Conservation (phyloP, 768 basidiomycete genomes). For the Tulasnella sp. region DNA sequence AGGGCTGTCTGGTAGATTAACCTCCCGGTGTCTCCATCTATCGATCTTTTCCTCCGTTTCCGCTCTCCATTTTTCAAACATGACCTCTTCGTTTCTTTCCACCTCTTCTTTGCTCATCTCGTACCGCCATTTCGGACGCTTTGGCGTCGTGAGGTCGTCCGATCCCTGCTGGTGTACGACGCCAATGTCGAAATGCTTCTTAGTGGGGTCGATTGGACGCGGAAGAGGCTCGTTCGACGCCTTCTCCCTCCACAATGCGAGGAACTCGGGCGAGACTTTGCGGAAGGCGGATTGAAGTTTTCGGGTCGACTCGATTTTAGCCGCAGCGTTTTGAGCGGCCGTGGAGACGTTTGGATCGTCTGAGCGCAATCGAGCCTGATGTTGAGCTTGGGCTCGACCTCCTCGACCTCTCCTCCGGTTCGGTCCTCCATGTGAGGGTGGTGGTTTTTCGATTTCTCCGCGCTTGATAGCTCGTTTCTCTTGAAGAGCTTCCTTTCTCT, state of each 20-base stretch:
- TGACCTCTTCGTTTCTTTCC: conserved; percentile 80
- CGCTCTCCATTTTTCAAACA: conserved; percentile 71
- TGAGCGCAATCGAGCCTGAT: conserved; percentile 24
- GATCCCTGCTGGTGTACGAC: conserved; percentile 23
- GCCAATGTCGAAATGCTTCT: conserved; percentile 23
- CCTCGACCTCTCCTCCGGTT: conserved; percentile 2
- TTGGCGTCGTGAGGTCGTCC: conserved; percentile 43
- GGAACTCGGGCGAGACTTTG: conserved; percentile 49
- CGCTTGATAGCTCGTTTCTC: conserved; percentile 79
- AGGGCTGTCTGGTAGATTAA: conserved; percentile 25
- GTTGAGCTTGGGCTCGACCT: not conserved
- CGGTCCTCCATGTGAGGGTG: conserved; percentile 26
- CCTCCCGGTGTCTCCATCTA: conserved; percentile 38
- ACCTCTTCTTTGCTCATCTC: conserved; percentile 84
- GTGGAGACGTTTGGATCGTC: conserved; percentile 28
- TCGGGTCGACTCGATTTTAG: conserved; percentile 37
- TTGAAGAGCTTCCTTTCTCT: conserved; percentile 65
- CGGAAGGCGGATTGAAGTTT: conserved; percentile 62
- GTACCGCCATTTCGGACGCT: conserved; percentile 77
- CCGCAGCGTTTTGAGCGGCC: conserved; percentile 28
- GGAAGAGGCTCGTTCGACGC: conserved; percentile 46
- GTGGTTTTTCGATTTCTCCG: conserved; percentile 47
- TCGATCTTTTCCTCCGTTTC: conserved; percentile 52
- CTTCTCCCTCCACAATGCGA: conserved; percentile 51
- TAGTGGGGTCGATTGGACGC: conserved; percentile 45